A percentile compares a stretch with the other conserved stretches of the same genome.
phyloP scores from a whole-genome alignment of 192 early-diverging fungal genomes.

The Entrophospora sp. region DNA sequence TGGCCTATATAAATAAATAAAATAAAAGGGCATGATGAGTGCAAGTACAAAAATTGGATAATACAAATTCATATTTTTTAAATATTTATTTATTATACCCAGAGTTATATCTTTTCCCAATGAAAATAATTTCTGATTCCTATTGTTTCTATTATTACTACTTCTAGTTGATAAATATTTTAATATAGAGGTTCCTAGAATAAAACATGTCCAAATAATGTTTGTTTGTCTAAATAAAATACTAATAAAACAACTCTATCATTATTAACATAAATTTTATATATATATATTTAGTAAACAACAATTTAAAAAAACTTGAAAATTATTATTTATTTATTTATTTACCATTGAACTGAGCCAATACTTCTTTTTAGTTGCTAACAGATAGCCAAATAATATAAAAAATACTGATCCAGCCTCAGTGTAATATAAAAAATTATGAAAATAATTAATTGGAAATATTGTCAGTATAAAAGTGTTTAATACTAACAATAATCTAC shows the following conservation, averaged over 20 bases:
- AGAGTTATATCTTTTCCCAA: neutral
- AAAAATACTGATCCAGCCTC: slow-evolving; percentile 79
- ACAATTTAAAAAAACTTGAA: neutral
- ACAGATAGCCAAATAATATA: slow-evolving; percentile 57
- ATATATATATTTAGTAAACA: neutral
- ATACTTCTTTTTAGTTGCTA: slow-evolving; percentile 40
- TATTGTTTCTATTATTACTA: neutral
- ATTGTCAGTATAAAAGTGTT: slow-evolving; percentile 43
- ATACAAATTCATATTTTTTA: neutral
- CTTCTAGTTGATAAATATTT: neutral
- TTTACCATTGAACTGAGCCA: slow-evolving; percentile 49
- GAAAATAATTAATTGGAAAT: slow-evolving; percentile 82
- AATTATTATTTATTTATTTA: neutral
- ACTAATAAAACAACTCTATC: neutral
- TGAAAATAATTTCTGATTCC: neutral
- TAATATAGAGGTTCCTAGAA: slow-evolving; percentile 32
- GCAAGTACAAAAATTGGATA: neutral
- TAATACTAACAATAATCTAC: neutral
- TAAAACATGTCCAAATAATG: slow-evolving; percentile 76
- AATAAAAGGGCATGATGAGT: neutral
- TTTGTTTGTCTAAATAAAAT: slow-evolving; percentile 88
- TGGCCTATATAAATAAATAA: slow-evolving; percentile 9
- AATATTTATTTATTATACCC: neutral
- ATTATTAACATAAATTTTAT: neutral
- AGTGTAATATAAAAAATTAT: slow-evolving; percentile 85